Percentiles rank a stretch among this genome's conserved stretches.
Evolutionary conservation across 2,329 filamentous ascomycete genomes (phyloP).

Genomic region (Calonectria hongkongensis): DNA sequence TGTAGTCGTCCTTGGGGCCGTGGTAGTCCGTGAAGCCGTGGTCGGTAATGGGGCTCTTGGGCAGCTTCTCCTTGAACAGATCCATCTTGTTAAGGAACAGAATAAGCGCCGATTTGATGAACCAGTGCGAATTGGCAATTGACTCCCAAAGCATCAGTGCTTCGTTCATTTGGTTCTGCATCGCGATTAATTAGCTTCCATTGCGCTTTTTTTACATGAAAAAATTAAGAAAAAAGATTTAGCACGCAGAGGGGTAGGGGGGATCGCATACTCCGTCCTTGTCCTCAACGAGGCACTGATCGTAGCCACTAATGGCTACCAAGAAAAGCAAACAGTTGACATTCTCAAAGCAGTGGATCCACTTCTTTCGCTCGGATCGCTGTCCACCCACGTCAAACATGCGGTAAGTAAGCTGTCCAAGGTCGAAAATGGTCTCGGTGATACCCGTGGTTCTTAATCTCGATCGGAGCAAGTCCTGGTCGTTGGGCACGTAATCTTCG

Average conservation of each 20-base stretch:
- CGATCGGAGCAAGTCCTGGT: constrained; percentile 95
- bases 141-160: constrained; percentile 91
- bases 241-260: neutral
- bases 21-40: constrained; percentile 88
- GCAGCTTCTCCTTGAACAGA: constrained; percentile 86
- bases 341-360: constrained; percentile 97
- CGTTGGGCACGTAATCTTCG: constrained; percentile 88
- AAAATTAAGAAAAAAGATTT: neutral
- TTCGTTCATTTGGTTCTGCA: constrained; percentile 92
- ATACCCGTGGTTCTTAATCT: constrained; percentile 95
- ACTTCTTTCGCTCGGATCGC: constrained; percentile 95
- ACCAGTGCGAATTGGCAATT: constrained; percentile 91
- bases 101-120: constrained; percentile 86
- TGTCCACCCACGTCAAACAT: constrained; percentile 98
- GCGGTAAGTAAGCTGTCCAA: constrained; percentile 93
- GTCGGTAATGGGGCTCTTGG: constrained; percentile 80
- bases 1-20: constrained; percentile 81
- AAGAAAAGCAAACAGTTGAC: constrained; percentile 95
- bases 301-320: constrained; percentile 96
- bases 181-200: neutral
- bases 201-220: neutral
- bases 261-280: constrained; percentile 86
- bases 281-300: constrained; percentile 96
- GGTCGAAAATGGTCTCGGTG: constrained; percentile 94
- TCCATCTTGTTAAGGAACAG: constrained; percentile 94